Percentiles rank a stretch among this genome's conserved stretches.
phyloP scores from a whole-genome alignment of 2,329 filamentous ascomycete genomes.

The Clonostachys sp. region DNA sequence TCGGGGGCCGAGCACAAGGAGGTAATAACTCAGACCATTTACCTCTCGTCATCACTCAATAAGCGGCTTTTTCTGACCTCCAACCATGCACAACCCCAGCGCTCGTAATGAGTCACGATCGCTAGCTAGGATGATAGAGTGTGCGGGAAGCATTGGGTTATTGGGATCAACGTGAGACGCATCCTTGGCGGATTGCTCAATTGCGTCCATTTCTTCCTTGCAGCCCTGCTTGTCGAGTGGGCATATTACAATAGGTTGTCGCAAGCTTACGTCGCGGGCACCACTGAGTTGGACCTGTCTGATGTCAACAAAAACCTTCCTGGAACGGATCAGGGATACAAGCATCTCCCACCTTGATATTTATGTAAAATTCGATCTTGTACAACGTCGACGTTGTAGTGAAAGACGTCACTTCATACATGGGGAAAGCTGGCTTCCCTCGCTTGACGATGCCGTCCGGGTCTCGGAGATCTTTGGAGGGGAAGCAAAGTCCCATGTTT shows the following conservation, averaged over 20 bases:
- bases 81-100: constrained; percentile 59
- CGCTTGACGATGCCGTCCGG: constrained; percentile 81
- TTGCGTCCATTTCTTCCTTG: constrained; percentile 98
- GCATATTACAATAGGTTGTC: constrained; percentile 93
- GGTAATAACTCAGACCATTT: background rate
- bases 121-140: constrained; percentile 72
- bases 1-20: too few species aligned
- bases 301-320: constrained; percentile 6
- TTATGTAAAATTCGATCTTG: constrained; percentile 97
- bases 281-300: constrained; percentile 78
- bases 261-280: constrained; percentile 80
- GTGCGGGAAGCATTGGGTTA: constrained; percentile 86
- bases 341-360: constrained; percentile 69
- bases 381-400: constrained; percentile 92
- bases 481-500: constrained; percentile 86
- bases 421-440: constrained; percentile 81
- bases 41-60: constrained; percentile 43
- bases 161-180: constrained; percentile 83
- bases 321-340: background rate
- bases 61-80: constrained; percentile 60
- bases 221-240: constrained; percentile 92
- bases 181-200: constrained; percentile 92
- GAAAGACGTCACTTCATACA: constrained; percentile 84
- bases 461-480: constrained; percentile 83
- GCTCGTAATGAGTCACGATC: constrained; percentile 63